phyloP scores from a whole-genome alignment of 495 filamentous ascomycete species.

The Aspergillus coremiiformis region DNA sequence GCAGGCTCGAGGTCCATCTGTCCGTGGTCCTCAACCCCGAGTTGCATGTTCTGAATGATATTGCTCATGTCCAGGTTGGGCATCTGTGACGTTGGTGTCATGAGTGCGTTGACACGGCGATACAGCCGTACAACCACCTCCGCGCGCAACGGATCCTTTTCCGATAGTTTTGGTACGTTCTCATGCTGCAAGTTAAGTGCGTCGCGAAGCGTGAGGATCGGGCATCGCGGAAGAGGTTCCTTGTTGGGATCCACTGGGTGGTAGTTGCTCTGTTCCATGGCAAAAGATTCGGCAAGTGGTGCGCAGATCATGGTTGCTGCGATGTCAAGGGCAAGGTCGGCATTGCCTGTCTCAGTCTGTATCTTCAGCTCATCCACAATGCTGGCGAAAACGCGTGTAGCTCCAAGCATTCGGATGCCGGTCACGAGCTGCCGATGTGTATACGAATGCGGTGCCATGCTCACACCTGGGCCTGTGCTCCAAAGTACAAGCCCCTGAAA shows the following conservation, averaged over 20 bases:
- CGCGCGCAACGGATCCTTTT: conserved; percentile 53
- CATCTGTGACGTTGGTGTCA: conserved; percentile 35
- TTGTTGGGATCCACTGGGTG: conserved; percentile 36
- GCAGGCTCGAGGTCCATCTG: conserved; percentile 31
- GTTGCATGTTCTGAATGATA: conserved; percentile 37
- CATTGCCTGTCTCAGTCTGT: conserved; percentile 45
- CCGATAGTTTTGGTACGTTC: conserved; percentile 53
- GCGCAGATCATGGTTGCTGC: conserved; percentile 66
- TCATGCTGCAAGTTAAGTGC: conserved; percentile 58
- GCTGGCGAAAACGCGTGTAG: conserved; percentile 49
- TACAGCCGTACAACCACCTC: conserved; percentile 69
- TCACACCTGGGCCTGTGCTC: conserved; percentile 57
- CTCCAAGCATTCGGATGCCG: conserved; percentile 62
- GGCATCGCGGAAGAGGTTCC: conserved; percentile 32
- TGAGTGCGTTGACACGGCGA: conserved; percentile 61
- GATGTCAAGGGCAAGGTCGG: conserved; percentile 64
- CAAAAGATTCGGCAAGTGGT: conserved; percentile 47
- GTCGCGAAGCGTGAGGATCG: conserved; percentile 55
- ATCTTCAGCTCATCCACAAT: conserved; percentile 66
- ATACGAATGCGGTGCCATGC: conserved; percentile 64
- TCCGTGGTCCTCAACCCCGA: conserved; percentile 28
- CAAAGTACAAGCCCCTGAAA: conserved; percentile 66
- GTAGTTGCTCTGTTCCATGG: conserved; percentile 36
- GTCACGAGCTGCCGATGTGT: conserved; percentile 68
- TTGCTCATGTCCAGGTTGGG: conserved; percentile 36